Conservation (phyloP, 257 asterid genomes). For the Solanum virginianum region DNA sequence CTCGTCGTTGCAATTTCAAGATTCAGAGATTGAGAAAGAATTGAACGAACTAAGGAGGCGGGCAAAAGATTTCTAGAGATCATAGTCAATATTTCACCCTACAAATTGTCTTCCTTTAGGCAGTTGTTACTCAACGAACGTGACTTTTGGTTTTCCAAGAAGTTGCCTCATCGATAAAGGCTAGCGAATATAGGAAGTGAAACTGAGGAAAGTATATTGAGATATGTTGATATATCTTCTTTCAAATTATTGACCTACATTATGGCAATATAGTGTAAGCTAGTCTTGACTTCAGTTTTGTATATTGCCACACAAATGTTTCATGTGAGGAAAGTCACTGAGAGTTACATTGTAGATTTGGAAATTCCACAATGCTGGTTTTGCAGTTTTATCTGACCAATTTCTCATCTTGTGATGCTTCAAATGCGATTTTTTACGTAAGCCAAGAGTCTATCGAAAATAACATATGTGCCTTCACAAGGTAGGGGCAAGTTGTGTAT, state of each 20-base stretch:
- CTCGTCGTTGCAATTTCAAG: slow-evolving; percentile 53
- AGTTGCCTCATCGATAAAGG: not conserved
- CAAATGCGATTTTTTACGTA: not conserved
- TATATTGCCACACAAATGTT: not conserved
- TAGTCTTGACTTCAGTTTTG: not conserved
- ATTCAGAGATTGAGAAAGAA: slow-evolving; percentile 83
- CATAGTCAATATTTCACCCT: not conserved
- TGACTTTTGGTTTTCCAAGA: not conserved
- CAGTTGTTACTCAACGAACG: not conserved
- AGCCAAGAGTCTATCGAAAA: not conserved
- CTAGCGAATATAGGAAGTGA: not conserved
- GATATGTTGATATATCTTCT: not conserved
- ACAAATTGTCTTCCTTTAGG: not conserved
- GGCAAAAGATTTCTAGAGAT: slow-evolving; percentile 51
- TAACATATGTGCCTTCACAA: not conserved
- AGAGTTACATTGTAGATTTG: not conserved
- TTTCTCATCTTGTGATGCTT: not conserved
- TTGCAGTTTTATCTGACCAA: not conserved
- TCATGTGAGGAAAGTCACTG: not conserved
- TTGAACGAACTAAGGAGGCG: slow-evolving; percentile 72
- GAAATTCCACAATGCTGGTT: not conserved
- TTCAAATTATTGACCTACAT: not conserved
- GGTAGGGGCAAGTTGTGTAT: not conserved
- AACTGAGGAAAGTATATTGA: not conserved
- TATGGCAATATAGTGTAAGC: not conserved